Evolutionary conservation across 768 basidiomycete genomes (phyloP).

Genomic region (Mrakia hoshinonis): DNA sequence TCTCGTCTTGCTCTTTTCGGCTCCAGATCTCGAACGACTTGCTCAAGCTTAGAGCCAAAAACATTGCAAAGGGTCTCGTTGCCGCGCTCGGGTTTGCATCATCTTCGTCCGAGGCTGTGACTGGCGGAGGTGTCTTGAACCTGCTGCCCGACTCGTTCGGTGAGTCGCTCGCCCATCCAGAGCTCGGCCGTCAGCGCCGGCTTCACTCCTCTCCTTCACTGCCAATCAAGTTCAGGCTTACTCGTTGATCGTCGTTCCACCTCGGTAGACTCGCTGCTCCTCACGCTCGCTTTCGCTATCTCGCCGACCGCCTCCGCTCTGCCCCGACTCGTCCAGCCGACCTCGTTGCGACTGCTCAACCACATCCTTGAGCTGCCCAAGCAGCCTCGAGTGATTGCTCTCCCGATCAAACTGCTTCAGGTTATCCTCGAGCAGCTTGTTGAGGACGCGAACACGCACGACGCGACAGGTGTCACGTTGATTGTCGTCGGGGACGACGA

Average conservation of each 20-base stretch:
- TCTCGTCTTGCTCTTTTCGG: neutral
- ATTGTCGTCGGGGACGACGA: conserved; percentile 59
- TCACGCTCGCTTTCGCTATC: conserved; percentile 67
- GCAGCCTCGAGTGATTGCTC: conserved; percentile 65
- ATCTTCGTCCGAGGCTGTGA: conserved; percentile 51
- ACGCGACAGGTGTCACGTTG: conserved; percentile 53
- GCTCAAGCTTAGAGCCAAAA: conserved; percentile 60
- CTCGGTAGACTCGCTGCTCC: conserved; percentile 61
- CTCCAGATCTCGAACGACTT: conserved; percentile 62
- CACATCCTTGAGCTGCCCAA: conserved; percentile 47
- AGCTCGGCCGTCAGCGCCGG: neutral
- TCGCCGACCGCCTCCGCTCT: conserved; percentile 53
- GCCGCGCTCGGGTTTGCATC: conserved; percentile 48
- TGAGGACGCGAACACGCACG: conserved; percentile 51
- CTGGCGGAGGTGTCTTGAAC: conserved; percentile 48
- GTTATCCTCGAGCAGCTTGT: conserved; percentile 60
- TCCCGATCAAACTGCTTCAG: conserved; percentile 57
- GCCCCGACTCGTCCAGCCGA: conserved; percentile 39
- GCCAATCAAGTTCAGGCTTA: no score
- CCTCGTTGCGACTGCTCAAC: conserved; percentile 30
- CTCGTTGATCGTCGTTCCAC: neutral
- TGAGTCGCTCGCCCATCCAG: conserved; percentile 36
- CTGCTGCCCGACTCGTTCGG: conserved; percentile 72
- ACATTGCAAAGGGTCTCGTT: conserved; percentile 65
- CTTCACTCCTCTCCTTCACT: neutral